A percentile compares a stretch with the other conserved stretches of the same genome.
Evolutionary conservation across 768 basidiomycete genomes (phyloP).

Genomic region (Coprinellus micaceus): DNA sequence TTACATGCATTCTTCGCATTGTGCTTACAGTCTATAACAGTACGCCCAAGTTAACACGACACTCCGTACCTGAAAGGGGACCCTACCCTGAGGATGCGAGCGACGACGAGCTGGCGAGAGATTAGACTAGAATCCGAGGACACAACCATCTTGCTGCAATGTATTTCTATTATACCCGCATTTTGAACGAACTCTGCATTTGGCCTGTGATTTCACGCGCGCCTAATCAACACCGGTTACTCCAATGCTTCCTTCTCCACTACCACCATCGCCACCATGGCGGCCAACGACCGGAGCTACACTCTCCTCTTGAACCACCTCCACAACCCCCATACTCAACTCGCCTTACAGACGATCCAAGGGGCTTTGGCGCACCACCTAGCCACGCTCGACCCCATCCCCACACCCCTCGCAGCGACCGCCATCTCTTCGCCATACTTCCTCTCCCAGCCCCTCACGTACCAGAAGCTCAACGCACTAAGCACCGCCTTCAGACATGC

Average conservation of each 20-base stretch:
- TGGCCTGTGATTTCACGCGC: no score
- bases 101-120: slow-evolving; percentile 9
- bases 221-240: no score
- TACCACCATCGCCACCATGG: slow-evolving; percentile 18
- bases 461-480: slow-evolving; percentile 47
- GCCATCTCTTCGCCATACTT: slow-evolving; percentile 56
- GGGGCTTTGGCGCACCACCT: slow-evolving; percentile 59
- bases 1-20: no score
- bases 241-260: no score
- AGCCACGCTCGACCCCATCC: slow-evolving; percentile 42
- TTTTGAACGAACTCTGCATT: no score
- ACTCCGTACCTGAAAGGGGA: background rate
- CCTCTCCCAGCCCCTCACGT: slow-evolving; percentile 37
- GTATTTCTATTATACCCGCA: no score
- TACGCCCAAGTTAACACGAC: no score
- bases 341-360: slow-evolving; percentile 48
- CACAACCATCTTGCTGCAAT: no score
- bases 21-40: no score
- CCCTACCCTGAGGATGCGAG: background rate
- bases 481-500: slow-evolving; percentile 59
- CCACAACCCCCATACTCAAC: slow-evolving; percentile 38
- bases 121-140: background rate
- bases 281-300: slow-evolving; percentile 21
- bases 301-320: slow-evolving; percentile 48
- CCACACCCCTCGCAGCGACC: slow-evolving; percentile 56